These are phyloP conservation scores for Macroventuria anomochaeta DNA, from an alignment of 2,329 filamentous ascomycete species.

Conservation along the genomic window DNA sequence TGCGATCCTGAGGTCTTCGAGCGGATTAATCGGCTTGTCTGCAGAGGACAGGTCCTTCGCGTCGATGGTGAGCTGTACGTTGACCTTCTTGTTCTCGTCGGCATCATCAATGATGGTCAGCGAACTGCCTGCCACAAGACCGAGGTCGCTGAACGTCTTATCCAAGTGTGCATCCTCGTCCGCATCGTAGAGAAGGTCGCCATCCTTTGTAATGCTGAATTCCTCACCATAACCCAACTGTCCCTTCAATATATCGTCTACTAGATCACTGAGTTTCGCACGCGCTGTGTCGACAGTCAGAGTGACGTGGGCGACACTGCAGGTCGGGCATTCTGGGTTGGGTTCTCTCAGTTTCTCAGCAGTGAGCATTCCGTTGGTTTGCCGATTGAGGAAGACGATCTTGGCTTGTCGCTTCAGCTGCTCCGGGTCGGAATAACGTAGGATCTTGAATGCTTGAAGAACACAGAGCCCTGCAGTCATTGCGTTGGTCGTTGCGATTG, in stretches of 20 bases:
- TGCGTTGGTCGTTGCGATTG: conserved; percentile 96
- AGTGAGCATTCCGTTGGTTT: conserved; percentile 63
- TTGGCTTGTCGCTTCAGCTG: conserved; percentile 69
- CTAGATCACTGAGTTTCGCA: conserved; percentile 79
- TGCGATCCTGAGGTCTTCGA: conserved; percentile 56
- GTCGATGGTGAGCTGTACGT: conserved; percentile 75
- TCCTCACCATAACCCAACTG: conserved; percentile 82
- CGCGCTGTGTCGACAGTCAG: conserved; percentile 71
- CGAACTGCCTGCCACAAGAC: conserved; percentile 75
- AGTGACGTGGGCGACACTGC: conserved; percentile 73
- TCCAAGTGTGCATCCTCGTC: conserved; percentile 86
- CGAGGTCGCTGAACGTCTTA: conserved; percentile 80
- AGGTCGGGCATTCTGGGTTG: conserved; percentile 83
- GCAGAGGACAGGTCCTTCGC: conserved; percentile 56
- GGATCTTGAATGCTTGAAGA: conserved; percentile 88
- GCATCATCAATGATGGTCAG: conserved; percentile 85
- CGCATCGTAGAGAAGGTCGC: conserved; percentile 79
- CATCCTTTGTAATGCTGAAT: conserved; percentile 77
- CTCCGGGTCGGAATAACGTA: conserved; percentile 60
- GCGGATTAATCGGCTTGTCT: conserved; percentile 63
- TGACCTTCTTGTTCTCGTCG: conserved; percentile 77
- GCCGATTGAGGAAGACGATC: conserved; percentile 84
- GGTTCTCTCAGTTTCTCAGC: conserved; percentile 65
- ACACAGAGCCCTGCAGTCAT: conserved; percentile 94
- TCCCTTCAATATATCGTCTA: conserved; percentile 73